Base-by-base conservation (phyloP, 73 alveolate genomes). In the Blepharisma japonicum region DNA sequence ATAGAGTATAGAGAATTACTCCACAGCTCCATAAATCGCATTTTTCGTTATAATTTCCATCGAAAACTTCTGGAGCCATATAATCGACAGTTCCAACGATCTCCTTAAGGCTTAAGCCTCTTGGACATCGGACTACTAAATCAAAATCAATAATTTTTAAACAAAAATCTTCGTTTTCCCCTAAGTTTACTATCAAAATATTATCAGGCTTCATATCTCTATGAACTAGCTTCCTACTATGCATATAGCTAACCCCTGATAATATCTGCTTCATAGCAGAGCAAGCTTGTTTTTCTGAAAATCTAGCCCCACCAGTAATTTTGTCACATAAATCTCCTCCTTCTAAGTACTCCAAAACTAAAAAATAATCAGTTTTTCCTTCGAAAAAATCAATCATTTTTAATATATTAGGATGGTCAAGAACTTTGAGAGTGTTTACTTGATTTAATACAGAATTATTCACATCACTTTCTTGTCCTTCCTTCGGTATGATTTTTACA, bases 11-110 rank as follows among this genome's bases (percentile, higher is more conserved):
- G 27, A 90, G 55, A 11, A 90, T 90, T 8, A 90, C 95, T 39
- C 95, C 97, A 32, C 92, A 84, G 21, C 94, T 86, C 97, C 97
- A 90, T 27, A 90, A 78, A 76, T 90, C 97, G 81, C 95, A 84
- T 55, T 89, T 90, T 32, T 81, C 94, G 67, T 78, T 85, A 56
- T 71, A 87, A 39, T 71, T 82, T 53, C 90, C 89, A 68, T 90
- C 91, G 7, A 90, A 71, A 46, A 88, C 88, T 78, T 90, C 97
- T 7, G 97, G 97, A 7, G 97, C 92, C n/a, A 88, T 79, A 56
- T 90, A 90, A 88, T 83, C 87, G 39, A 93, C 92, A 8, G 92
- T 79, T 2, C 92, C 92, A 14, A 82, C 82, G 49, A 78, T 67
- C 71, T 78, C 47, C 48, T 83, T 79, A 81, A 82, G 82, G n/a